Evolutionary conservation across 2,329 filamentous ascomycete species (phyloP).

Genomic region (Clarireedia homoeocarpa): DNA sequence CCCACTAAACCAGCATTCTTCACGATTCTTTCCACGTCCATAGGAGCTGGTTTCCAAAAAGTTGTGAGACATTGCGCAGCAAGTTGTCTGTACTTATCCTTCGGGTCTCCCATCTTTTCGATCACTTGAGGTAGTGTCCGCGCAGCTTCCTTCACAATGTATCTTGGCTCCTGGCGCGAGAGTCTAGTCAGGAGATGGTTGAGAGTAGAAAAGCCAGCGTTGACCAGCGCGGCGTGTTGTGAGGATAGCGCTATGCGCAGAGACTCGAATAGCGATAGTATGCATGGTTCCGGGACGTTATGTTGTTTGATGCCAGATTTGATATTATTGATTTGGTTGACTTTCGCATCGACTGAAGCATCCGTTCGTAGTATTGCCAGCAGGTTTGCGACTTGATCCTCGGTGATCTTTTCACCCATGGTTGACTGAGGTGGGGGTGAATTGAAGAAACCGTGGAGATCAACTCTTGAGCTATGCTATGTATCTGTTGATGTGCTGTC

Average conservation of each 20-base stretch:
- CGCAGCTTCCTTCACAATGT: slow-evolving; percentile 60
- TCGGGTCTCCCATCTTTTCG: slow-evolving; percentile 80
- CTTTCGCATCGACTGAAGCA: slow-evolving; percentile 60
- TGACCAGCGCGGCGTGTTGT: slow-evolving; percentile 68
- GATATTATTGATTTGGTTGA: slow-evolving; percentile 62
- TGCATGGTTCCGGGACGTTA: slow-evolving; percentile 69
- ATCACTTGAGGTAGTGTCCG: slow-evolving; percentile 67
- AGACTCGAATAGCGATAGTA: slow-evolving; percentile 73
- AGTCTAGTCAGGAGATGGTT: slow-evolving; percentile 82
- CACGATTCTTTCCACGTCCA: slow-evolving; percentile 73
- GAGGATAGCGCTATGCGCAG: slow-evolving; percentile 67
- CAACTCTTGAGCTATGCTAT: slow-evolving; percentile 6
- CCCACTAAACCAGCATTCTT: slow-evolving; percentile 71
- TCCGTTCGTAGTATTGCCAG: slow-evolving; percentile 50
- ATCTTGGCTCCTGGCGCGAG: slow-evolving; percentile 73
- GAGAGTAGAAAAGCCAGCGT: slow-evolving; percentile 79
- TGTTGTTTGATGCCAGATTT: slow-evolving; percentile 91
- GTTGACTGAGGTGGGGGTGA: slow-evolving; percentile 14
- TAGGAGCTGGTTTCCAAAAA: slow-evolving; percentile 60
- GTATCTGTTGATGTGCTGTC: slow-evolving; percentile 16
- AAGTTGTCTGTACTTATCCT: slow-evolving; percentile 73
- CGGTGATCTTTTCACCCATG: slow-evolving; percentile 51
- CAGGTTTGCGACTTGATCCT: slow-evolving; percentile 50
- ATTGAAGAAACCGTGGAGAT: slow-evolving; percentile 5
- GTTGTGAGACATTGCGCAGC: slow-evolving; percentile 71